Conservation (phyloP, 2,329 filamentous ascomycete species). For the Incumbomyces delicatus region DNA sequence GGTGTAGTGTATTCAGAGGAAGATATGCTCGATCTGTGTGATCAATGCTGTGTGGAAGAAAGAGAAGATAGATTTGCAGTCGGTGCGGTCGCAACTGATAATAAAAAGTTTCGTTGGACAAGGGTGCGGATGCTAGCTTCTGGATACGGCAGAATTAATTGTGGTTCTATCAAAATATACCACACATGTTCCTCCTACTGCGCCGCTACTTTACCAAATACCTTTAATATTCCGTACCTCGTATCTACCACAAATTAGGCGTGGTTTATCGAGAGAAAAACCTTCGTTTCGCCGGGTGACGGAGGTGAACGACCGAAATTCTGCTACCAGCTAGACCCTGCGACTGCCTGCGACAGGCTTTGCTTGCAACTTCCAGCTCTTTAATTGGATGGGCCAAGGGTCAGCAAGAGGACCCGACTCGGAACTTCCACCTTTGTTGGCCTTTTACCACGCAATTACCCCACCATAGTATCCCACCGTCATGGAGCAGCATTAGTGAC, state of each 20-base stretch:
- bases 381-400: background rate
- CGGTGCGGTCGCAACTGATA: constrained; percentile 4
- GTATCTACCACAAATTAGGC: too few species aligned
- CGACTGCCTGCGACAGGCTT: background rate
- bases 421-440: too few species aligned
- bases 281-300: too few species aligned
- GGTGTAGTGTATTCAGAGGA: background rate
- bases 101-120: constrained; percentile 2
- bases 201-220: background rate
- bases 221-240: background rate
- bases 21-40: background rate
- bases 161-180: constrained; percentile 1
- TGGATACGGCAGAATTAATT: constrained; percentile 3
- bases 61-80: constrained; percentile 1
- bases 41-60: background rate
- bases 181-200: background rate
- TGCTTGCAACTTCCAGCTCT: background rate
- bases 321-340: background rate
- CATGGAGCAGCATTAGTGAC: background rate
- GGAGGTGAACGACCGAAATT: too few species aligned
- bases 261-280: too few species aligned
- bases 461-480: background rate
- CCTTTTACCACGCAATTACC: too few species aligned
- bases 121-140: background rate
- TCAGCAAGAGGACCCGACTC: too few species aligned